Base-by-base conservation (phyloP, 2,329 filamentous ascomycete genomes). In the Fusarium sp. region DNA sequence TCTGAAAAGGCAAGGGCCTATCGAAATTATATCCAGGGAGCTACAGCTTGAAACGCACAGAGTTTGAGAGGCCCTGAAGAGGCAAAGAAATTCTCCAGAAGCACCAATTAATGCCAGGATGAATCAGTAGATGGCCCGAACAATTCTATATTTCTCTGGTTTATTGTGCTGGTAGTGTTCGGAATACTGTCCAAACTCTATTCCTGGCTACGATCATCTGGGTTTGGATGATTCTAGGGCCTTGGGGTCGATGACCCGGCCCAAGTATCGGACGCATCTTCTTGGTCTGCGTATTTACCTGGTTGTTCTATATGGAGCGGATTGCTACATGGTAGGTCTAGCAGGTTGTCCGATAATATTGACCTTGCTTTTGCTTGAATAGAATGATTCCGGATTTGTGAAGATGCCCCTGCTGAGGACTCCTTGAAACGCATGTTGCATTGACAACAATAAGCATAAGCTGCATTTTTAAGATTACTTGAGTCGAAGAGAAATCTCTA, bases 31-130 rank as follows among this genome's bases (percentile, higher is more conserved):
- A 35, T 42, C 18, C 44, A 49, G 33, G 60, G 64, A 53, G 40
- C 28, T 57, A 46, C 35, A 38, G 35, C 44, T 56, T 73, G 70
- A 73, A 71, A 73, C 70, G 44, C 18, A 37, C 15, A 28, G 44
- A 33, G 57, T 73, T 63, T 67, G 37, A 37, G 44, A 44, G 25
- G 50, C 46, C 32, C 42, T 53, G 35, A 38, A 38, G 43, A 52
- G 35, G 13, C 25, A 32, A 40, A 62, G 57, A 64, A 38, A 30
- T 25, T 25, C 16, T 23, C 47, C 62, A 38, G 40, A 63, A 25
- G 67, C 50, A 47, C 50, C 33, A 40, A 56, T 23, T 9, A 37
- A 38, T 43, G 43, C 23, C 21, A 40, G 37, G 21, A 35, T 43
- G n/a, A 33, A 49, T 53, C 33, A 21, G 52, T 38, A 21, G 25